Evolutionary conservation across 2,329 filamentous ascomycete genomes (phyloP), one percentile per base, ranked within the genome.

Genomic region (Aureobasidium pullulans): DNA sequence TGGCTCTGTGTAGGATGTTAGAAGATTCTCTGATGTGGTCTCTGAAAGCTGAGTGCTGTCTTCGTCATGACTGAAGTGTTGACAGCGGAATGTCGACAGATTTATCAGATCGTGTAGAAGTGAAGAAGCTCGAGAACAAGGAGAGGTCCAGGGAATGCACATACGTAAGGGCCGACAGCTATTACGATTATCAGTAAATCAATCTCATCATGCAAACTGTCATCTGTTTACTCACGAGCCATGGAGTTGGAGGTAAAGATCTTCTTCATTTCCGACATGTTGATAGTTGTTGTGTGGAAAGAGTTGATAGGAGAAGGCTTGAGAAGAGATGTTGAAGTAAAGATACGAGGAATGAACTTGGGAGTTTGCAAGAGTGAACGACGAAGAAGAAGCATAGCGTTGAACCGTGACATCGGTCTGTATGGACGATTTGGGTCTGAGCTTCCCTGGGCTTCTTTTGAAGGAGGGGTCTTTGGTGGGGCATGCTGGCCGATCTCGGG

Each of bases 191-290:
- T 15, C 44, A 36, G 15, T 28, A 2, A 57, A 69, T 60, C 65
- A 61, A 7, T 52, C 52, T n/a, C 54, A 23, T 36, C 6, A 31
- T 13, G 39, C n/a, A 42, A 52, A 3, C 28, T 46, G 10, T 34
- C 40, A 36, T 29, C 34, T 46, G 37, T 23, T 23, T 4, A 70
- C 72, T 63, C 69, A 76, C 74, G 73, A 50, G 74, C 72, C 61
- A 69, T 72, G 9, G 75, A 74, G 59, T 76, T 71, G 48, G 67
- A 64, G 13, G 74, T 74, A 62, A 71, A 66, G 52, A 76, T 67
- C 64, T 75, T 76, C 69, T 75, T 73, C 60, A 76, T 72, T 31
- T 73, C 73, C 34, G 73, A 69, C 73, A 75, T 75, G 62, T 67
- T 66, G 52, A 37, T 43, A 42, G 43, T 19, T 40, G 53, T 47